Conservation (phyloP, 2,329 filamentous ascomycete genomes). For the Colletotrichum cuscutae region DNA sequence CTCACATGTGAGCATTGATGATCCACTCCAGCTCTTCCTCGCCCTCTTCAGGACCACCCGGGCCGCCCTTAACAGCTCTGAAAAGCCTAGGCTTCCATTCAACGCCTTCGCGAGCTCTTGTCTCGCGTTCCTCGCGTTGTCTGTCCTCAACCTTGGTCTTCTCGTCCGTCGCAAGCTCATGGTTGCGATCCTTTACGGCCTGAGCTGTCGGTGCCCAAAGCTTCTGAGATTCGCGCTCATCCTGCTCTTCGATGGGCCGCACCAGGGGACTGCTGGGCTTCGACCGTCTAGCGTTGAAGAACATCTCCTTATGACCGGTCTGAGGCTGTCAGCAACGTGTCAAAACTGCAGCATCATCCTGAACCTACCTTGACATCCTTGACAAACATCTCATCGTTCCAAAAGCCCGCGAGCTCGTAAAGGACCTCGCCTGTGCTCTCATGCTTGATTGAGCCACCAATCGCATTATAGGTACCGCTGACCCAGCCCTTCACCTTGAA, state of each 20-base stretch:
- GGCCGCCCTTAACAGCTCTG: conserved; percentile 76
- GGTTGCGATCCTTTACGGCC: conserved; percentile 86
- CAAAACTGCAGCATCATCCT: neutral
- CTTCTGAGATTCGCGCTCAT: conserved; percentile 87
- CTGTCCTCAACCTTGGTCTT: conserved; percentile 96
- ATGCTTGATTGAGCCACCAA: conserved; percentile 90
- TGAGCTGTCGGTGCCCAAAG: conserved; percentile 86
- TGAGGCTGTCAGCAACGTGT: conserved; percentile 47
- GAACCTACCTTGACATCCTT: conserved; percentile 78
- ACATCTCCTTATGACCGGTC: conserved; percentile 88
- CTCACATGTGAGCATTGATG: conserved; percentile 85
- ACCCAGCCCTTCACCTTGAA: conserved; percentile 99
- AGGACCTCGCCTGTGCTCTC: conserved; percentile 86
- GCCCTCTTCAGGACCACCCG: conserved; percentile 78
- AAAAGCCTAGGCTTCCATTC: conserved; percentile 94
- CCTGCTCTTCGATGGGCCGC: conserved; percentile 86
- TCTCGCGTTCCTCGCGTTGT: conserved; percentile 88
- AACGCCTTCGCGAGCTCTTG: conserved; percentile 78
- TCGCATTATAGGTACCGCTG: conserved; percentile 94
- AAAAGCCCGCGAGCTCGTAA: conserved; percentile 92
- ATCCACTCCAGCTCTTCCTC: conserved; percentile 96
- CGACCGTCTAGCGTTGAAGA: conserved; percentile 87
- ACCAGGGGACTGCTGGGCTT: conserved; percentile 79
- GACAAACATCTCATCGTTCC: conserved; percentile 95
- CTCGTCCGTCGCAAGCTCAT: conserved; percentile 89